Evolutionary conservation across 805 yeast species (phyloP).

Genomic region (Ascoidea asiatica): DNA sequence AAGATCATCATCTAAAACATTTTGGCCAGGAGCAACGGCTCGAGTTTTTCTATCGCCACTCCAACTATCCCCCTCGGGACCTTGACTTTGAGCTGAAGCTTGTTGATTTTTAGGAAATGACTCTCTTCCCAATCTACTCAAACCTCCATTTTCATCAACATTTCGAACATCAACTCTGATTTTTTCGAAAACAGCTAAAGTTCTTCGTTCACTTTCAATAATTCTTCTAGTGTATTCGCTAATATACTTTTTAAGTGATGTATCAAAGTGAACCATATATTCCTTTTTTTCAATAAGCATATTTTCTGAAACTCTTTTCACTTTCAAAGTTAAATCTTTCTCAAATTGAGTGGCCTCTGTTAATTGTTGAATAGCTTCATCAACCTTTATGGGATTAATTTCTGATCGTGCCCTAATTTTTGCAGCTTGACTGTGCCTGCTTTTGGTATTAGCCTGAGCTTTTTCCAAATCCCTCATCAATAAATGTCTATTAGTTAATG

Average conservation of each 20-base stretch:
- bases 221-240: constrained; percentile 50
- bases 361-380: constrained; percentile 71
- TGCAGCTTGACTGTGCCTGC: constrained; percentile 57
- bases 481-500: constrained; percentile 83
- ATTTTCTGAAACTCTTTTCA: constrained; percentile 73
- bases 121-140: constrained; percentile 73
- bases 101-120: constrained; percentile 25
- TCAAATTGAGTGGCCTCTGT: constrained; percentile 71
- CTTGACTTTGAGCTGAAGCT: constrained; percentile 19
- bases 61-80: constrained; percentile 42
- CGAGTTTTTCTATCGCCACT: constrained; percentile 28
- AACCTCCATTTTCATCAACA: constrained; percentile 67
- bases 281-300: constrained; percentile 63
- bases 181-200: constrained; percentile 58
- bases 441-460: constrained; percentile 63
- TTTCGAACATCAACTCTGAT: constrained; percentile 59
- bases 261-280: constrained; percentile 45
- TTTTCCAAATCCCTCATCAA: constrained; percentile 78
- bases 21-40: constrained; percentile 15
- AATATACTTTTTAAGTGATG: constrained; percentile 37
- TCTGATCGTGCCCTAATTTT: constrained; percentile 59
- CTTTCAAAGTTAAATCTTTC: constrained; percentile 61
- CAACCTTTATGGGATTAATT: constrained; percentile 78
- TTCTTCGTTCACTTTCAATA: constrained; percentile 79
- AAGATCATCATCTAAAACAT: constrained; percentile 1